These are phyloP conservation scores for Leccinum arenicola DNA, from an alignment of 768 basidiomycete genomes.

Conservation along the genomic window DNA sequence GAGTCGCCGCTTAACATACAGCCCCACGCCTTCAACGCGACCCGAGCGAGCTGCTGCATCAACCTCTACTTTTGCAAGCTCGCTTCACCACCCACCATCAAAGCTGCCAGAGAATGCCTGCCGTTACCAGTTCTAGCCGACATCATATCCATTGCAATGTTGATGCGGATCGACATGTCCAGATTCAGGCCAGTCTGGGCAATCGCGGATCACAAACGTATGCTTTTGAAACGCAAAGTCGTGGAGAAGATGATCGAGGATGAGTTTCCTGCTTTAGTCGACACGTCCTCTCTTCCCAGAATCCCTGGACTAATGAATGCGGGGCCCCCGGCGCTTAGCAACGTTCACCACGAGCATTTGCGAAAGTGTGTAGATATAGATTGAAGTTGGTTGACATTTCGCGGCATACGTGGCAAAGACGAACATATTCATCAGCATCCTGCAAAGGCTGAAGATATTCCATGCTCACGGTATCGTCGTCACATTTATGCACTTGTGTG, in stretches of 20 bases:
- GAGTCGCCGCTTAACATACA: constrained; percentile 23
- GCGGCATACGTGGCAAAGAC: constrained; percentile 40
- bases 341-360: constrained; percentile 36
- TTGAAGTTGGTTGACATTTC: constrained; percentile 30
- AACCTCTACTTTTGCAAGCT: constrained; percentile 21
- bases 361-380: constrained; percentile 40
- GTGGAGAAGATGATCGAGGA: too few species aligned
- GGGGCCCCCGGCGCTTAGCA: too few species aligned
- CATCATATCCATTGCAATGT: constrained; percentile 39
- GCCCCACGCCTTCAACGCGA: constrained; percentile 47
- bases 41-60: constrained; percentile 9
- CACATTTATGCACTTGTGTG: neutral
- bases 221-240: constrained; percentile 31
- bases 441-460: constrained; percentile 31
- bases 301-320: too few species aligned
- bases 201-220: constrained; percentile 42
- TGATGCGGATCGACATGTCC: constrained; percentile 35
- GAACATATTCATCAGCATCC: constrained; percentile 12
- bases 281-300: too few species aligned
- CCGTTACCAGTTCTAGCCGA: constrained; percentile 21
- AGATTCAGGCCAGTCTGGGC: constrained; percentile 31
- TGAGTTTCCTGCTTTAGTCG: too few species aligned
- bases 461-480: constrained; percentile 11
- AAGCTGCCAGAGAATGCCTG: constrained; percentile 32
- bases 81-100: constrained; percentile 39